phyloP scores from a whole-genome alignment of 2,329 filamentous ascomycete species.

The Berkeleyomyces basicola region DNA sequence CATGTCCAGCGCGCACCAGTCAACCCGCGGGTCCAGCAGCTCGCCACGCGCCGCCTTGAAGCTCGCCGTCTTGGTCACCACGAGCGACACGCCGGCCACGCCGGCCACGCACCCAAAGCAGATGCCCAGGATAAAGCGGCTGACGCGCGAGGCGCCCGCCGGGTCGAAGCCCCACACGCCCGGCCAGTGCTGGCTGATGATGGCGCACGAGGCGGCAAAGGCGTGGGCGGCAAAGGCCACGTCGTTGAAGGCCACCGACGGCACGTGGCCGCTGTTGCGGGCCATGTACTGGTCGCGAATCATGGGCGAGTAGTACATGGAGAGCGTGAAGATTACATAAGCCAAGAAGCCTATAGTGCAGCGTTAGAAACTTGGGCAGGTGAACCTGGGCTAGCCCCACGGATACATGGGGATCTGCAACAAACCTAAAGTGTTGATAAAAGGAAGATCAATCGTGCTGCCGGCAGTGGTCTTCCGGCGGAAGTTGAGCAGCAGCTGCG shows the following conservation, averaged over 20 bases:
- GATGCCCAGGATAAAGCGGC: slow-evolving; percentile 48
- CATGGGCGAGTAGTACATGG: slow-evolving; percentile 62
- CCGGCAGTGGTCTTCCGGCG: slow-evolving; percentile 62
- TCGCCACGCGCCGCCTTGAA: slow-evolving; percentile 16
- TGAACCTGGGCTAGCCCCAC: not conserved
- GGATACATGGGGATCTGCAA: not conserved
- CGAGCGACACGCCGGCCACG: slow-evolving; percentile 33
- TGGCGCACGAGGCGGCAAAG: slow-evolving; percentile 51
- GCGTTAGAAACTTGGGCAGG: not conserved
- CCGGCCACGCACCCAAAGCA: slow-evolving; percentile 50
- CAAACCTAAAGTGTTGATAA: slow-evolving; percentile 48
- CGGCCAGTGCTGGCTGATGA: slow-evolving; percentile 63
- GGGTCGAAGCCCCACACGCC: slow-evolving; percentile 63
- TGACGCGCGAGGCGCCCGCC: slow-evolving; percentile 36
- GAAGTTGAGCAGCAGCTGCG: slow-evolving; percentile 70
- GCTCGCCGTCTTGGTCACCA: slow-evolving; percentile 25
- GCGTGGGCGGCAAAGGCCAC: slow-evolving; percentile 76
- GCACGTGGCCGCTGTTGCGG: slow-evolving; percentile 56
- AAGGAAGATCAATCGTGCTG: slow-evolving; percentile 74
- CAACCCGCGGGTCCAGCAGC: slow-evolving; percentile 22
- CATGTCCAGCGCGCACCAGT: slow-evolving; percentile 47
- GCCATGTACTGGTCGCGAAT: slow-evolving; percentile 72
- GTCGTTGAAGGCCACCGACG: slow-evolving; percentile 82
- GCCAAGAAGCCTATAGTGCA: slow-evolving; percentile 43
- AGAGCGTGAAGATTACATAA: slow-evolving; percentile 58